A percentile compares a stretch with the other conserved stretches of the same genome.
These are phyloP conservation scores for Achaetomiella virescens DNA, from an alignment of 495 filamentous ascomycete species.

Conservation along the genomic window DNA sequence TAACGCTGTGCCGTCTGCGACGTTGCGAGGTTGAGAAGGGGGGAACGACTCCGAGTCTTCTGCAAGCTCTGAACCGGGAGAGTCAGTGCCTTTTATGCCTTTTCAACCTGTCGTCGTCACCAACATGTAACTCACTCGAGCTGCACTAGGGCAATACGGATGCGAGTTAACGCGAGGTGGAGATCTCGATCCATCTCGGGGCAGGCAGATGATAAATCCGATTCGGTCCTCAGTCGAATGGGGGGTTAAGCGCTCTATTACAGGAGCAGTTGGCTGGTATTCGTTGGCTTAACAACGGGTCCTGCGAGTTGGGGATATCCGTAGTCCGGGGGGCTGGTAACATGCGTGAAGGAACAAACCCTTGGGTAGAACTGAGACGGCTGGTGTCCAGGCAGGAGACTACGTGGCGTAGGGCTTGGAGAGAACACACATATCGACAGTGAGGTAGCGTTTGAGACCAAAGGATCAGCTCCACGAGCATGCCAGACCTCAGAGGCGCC, in stretches of 20 bases:
- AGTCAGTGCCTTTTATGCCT: neutral
- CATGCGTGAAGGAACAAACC: neutral
- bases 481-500: too few relatives aligned
- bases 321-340: conserved; percentile 10
- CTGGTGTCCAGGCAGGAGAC: neutral
- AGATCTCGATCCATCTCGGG: conserved; percentile 19
- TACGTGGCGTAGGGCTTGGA: neutral
- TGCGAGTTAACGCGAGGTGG: conserved; percentile 24
- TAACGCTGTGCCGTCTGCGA: conserved; percentile 25
- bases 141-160: conserved; percentile 32
- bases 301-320: conserved; percentile 29
- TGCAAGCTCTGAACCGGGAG: conserved; percentile 17
- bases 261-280: too few relatives aligned
- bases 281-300: neutral
- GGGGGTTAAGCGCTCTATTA: too few relatives aligned
- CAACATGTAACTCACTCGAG: conserved; percentile 25
- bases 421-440: too few relatives aligned
- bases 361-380: neutral
- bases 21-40: conserved; percentile 7
- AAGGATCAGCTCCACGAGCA: too few relatives aligned
- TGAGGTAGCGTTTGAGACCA: too few relatives aligned
- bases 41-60: conserved; percentile 11
- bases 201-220: neutral
- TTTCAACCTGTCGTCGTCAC: neutral
- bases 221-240: too few relatives aligned